Percentiles rank a stretch among this genome's conserved stretches.
Evolutionary conservation across 768 basidiomycete genomes (phyloP).

Genomic region (Kwoniella pini): DNA sequence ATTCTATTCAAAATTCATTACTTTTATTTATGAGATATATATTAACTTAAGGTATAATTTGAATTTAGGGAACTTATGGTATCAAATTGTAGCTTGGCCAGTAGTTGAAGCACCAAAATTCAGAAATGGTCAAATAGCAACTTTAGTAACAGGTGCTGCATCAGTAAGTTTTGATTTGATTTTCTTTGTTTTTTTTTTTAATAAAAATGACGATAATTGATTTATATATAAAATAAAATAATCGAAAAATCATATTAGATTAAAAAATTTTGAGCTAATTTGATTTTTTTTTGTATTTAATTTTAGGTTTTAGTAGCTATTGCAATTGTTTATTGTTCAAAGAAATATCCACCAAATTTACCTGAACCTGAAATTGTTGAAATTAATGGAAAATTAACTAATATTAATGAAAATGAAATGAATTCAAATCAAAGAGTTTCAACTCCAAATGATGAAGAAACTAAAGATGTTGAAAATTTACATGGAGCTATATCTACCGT

Average conservation of each 20-base stretch:
- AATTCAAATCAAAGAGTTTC: neutral
- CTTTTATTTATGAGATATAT: too few species aligned
- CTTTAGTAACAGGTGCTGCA: conserved; percentile 28
- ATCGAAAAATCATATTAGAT: too few species aligned
- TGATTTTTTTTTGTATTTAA: too few species aligned
- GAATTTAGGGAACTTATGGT: conserved; percentile 47
- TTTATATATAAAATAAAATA: too few species aligned
- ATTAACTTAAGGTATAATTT: neutral
- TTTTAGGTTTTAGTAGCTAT: conserved; percentile 14
- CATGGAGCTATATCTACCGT: conserved; percentile 3
- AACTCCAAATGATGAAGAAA: neutral
- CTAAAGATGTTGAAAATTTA: neutral
- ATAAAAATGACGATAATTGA: too few species aligned
- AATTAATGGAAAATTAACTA: conserved; percentile 6
- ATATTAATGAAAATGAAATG: neutral
- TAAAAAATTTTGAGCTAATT: too few species aligned
- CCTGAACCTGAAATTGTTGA: conserved; percentile 10
- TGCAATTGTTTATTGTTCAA: conserved; percentile 21
- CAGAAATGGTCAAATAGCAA: conserved; percentile 64
- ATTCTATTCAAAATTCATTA: too few species aligned
- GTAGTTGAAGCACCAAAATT: conserved; percentile 71
- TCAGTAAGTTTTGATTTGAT: conserved; percentile 22
- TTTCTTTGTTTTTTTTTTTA: too few species aligned
- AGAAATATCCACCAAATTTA: conserved; percentile 19
- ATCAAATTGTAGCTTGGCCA: conserved; percentile 63